Base-by-base conservation (phyloP, 2,329 filamentous ascomycete species). In the Aspergillus quadricinctus region DNA sequence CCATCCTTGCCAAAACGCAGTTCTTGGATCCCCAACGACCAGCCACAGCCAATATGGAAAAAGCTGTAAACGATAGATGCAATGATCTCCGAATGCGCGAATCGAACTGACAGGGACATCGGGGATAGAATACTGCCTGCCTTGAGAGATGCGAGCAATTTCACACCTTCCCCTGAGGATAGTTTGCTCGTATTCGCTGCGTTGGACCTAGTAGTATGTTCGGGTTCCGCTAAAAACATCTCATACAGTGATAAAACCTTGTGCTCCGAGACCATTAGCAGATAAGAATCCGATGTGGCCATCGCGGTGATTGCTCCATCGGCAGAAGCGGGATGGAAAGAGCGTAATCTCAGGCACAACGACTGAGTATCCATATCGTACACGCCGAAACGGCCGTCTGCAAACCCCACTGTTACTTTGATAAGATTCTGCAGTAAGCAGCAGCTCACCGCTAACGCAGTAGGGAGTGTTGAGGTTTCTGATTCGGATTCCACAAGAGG, bases 11-110 rank as follows among this genome's bases (percentile, higher is more conserved):
- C 74, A n/a, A 96, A 81, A 56, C 88, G 86, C 46, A 97, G 78
- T 71, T 97, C 93, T 71, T 97, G 93, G n/a, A 97, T 84, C 2
- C 92, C 92, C 17, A 96, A 83, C 7, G 89, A 92, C 90, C 92
- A 97, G 28, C 92, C 92, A 46, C 85, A 86, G 3, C 87, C 80
- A 64, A 86, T 84, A 2, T 89, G 88, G 17, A 88, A 86, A 61
- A 95, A 85, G 0, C 90, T 89, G 70, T 96, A 97, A 1, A 90
- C 92, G 57, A 97, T 89, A 0, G 90, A 92, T 1, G 90, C 88
- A n/a, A 91, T 83, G 19, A 90, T 83, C 10, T 83, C 83, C 3
- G 78, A 76, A 0, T 83, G 70, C 14, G 84, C 84, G 27, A 80
- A 82, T n/a, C 92, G 85, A 40, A 97, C 83, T 0, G 90, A 93